Base-by-base conservation (phyloP, 2,329 filamentous ascomycete genomes). In the Cyphellophora europaea region DNA sequence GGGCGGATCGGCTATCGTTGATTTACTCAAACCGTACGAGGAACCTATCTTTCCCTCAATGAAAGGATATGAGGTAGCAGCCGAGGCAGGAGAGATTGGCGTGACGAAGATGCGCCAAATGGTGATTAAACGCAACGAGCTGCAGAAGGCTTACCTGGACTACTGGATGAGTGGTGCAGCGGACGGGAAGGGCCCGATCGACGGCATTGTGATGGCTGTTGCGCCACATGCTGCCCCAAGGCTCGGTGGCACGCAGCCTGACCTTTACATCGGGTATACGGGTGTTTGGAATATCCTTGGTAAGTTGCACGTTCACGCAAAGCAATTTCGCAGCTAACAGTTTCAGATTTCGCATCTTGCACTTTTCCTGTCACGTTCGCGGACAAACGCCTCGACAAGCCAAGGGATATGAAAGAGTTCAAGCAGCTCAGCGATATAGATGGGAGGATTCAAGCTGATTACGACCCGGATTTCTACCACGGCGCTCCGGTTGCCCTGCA, bases 61-160 rank as follows among this genome's bases (percentile, higher is more conserved):
- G 45, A 19, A 45, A 32, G 48, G 45, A 15, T 48, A 42, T 31
- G 39, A 38, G n/a, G 11, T 45, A 6, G 45, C 45, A 2, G 44
- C 48, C 3, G 32, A 37, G 19, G 45, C 44, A 8, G 43, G 41
- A 6, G 43, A 48, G 36, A 42, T 54, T n/a, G 47, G 45, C 5
- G 42, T 48, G 10, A 50, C 48, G 1, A 52, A 50, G 37, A 47
- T 54, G 42, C 48, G 52, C 6, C 35, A 50, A 31, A 53, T 53
- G 47, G 51, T 49, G 13, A 30, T 52, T 15, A 43, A 42, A 27
- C 38, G 52, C 19, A 55, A 54, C 30, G 38, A 35, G 16, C 36
- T 55, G 12, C 56, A 59, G 35, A 59, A 60, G 33, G 42, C 40
- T 8, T 60, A 59, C 40, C 35, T 59, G 13, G 58, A 60, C 48